Evolutionary conservation across 2,329 filamentous ascomycete species (phyloP).

Genomic region (Cladosporium sp.): DNA sequence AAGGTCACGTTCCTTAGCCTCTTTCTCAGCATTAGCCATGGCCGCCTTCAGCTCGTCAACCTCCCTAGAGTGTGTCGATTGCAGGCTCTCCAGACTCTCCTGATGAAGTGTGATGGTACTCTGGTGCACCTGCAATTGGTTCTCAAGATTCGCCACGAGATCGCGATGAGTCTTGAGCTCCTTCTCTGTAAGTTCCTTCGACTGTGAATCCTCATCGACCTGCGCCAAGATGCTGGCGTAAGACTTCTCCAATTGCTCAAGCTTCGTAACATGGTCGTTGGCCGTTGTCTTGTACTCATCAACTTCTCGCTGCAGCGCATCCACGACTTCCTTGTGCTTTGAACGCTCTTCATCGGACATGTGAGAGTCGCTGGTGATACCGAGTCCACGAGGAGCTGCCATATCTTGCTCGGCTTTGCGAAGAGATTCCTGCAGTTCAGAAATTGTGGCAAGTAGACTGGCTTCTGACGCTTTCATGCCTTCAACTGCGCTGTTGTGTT

Average conservation of each 20-base stretch:
- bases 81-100: conserved; percentile 49
- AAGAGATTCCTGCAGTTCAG: conserved; percentile 63
- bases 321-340: conserved; percentile 50
- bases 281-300: conserved; percentile 76
- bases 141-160: conserved; percentile 53
- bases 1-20: conserved; percentile 31
- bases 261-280: conserved; percentile 61
- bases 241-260: conserved; percentile 69
- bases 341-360: conserved; percentile 38
- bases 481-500: conserved; percentile 67
- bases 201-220: conserved; percentile 61
- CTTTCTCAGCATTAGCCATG: conserved; percentile 39
- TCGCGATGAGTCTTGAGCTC: conserved; percentile 50
- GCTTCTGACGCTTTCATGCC: conserved; percentile 69
- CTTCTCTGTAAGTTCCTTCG: conserved; percentile 53
- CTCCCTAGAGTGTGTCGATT: conserved; percentile 51
- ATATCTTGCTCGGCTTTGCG: neutral
- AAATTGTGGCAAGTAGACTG: conserved; percentile 67
- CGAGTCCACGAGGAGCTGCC: conserved; percentile 1
- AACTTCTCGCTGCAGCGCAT: conserved; percentile 66
- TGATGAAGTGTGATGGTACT: conserved; percentile 52
- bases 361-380: conserved; percentile 14
- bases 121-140: conserved; percentile 55
- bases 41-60: conserved; percentile 59
- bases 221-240: conserved; percentile 64